Evolutionary conservation across 148 eudicot species (phyloP), one percentile per base, ranked within the genome.

Genomic region (Rhododendron molle): DNA sequence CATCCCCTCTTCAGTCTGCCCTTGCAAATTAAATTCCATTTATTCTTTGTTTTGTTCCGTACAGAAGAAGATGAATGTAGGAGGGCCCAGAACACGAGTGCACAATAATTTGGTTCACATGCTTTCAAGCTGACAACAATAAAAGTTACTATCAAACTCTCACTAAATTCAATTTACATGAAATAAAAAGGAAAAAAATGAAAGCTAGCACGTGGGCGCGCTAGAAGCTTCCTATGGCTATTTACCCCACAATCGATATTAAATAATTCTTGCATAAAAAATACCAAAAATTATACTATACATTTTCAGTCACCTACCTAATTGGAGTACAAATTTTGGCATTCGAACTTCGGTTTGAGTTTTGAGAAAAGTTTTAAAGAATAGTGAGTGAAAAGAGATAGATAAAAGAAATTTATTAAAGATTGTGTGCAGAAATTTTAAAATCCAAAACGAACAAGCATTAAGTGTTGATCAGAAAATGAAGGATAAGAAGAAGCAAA

Each of bases 71-170:
- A 83, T 67, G 56, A 77, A 28, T 82, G 83, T 83, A 83, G 49
- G 10, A 9, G 86, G 89, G 76, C 89, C 89, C 56, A n/a, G 6
- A 56, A 73, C 79, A 71, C 56, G 54, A 87, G 85, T 36, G 58
- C 81, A 43, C 90, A 88, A 88, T 90, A 77, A 88, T 90, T 85
- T 76, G 84, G 38, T 88, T 87, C 92, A 90, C 90, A 90, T 88
- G 90, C 84, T 88, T 85, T 72, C 84, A 52, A 74, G 43, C 43
- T 44, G 54, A 60, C 76, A 88, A 84, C 81, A 79, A 83, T 79
- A 52, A 43, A 5, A 40, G 43, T 40, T 40, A 40, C 43, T 40
- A 36, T 83, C 18, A 13, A 23, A 16, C 46, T 65, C 11, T 58
- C 21, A 52, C 11, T 81, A 77, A 73, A 88, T 40, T 56, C 28